These are phyloP conservation scores for Fusarium sp. DNA, from an alignment of 2,329 filamentous ascomycete species.

Conservation along the genomic window DNA sequence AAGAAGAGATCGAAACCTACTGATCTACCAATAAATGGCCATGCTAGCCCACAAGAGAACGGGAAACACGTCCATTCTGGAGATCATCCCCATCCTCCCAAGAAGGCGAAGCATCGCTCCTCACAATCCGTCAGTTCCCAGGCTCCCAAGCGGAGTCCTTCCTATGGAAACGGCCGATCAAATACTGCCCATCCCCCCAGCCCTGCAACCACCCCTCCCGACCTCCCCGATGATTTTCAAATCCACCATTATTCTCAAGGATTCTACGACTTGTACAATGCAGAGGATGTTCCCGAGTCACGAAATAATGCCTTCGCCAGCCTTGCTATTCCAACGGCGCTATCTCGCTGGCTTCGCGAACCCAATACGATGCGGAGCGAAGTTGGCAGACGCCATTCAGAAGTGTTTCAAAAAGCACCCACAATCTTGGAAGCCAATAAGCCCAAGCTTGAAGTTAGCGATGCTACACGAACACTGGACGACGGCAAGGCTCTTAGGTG, in stretches of 20 bases:
- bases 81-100: constrained; percentile 68
- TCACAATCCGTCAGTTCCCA: constrained; percentile 81
- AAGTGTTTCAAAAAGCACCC: constrained; percentile 74
- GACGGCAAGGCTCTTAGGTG: constrained; percentile 66
- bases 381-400: constrained; percentile 70
- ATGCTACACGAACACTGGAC: constrained; percentile 52
- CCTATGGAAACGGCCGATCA: constrained; percentile 70
- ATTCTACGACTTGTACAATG: constrained; percentile 80
- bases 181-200: constrained; percentile 73
- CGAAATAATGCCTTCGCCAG: constrained; percentile 83
- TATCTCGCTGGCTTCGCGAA: constrained; percentile 83
- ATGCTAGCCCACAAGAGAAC: constrained; percentile 67
- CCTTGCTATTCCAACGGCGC: constrained; percentile 77
- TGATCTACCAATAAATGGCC: constrained; percentile 75
- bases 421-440: constrained; percentile 56
- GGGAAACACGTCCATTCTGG: constrained; percentile 59
- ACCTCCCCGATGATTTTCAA: constrained; percentile 70
- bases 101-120: constrained; percentile 86
- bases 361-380: constrained; percentile 74
- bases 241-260: constrained; percentile 78
- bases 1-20: constrained; percentile 88
- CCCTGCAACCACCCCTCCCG: constrained; percentile 79
- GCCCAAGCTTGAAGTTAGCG: constrained; percentile 61
- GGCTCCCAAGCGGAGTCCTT: constrained; percentile 72
- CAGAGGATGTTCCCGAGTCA: constrained; percentile 67